These are phyloP conservation scores for Cladorrhinum samala DNA, from an alignment of 495 filamentous ascomycete species.

Conservation along the genomic window DNA sequence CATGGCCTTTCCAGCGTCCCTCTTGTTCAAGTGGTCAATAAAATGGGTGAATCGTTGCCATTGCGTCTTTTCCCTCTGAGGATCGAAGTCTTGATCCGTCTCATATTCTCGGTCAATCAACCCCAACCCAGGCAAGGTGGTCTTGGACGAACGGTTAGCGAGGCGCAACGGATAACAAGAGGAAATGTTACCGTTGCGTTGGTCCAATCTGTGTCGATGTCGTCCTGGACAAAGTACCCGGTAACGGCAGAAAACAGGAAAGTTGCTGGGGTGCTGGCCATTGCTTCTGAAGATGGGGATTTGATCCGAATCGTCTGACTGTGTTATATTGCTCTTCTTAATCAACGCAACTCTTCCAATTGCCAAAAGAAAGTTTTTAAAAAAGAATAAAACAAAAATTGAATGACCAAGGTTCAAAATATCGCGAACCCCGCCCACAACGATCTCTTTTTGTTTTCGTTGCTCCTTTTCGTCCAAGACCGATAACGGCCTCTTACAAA, in stretches of 20 bases:
- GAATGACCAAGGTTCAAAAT: too few relatives aligned
- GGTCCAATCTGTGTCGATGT: background rate
- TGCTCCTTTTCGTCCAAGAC: too few relatives aligned
- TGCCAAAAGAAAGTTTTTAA: too few relatives aligned
- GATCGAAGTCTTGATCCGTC: constrained; percentile 22
- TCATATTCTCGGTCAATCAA: constrained; percentile 25
- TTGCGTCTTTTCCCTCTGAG: constrained; percentile 10
- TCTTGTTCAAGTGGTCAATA: constrained; percentile 22
- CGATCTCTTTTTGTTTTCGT: too few relatives aligned
- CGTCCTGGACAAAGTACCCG: background rate
- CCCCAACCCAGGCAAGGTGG: constrained; percentile 25
- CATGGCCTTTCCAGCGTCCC: constrained; percentile 4
- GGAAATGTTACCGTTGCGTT: too few relatives aligned
- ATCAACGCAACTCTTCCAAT: too few relatives aligned
- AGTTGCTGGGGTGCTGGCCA: background rate
- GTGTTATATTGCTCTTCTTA: too few relatives aligned
- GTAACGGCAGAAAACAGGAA: background rate
- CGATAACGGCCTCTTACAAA: too few relatives aligned
- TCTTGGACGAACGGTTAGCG: too few relatives aligned
- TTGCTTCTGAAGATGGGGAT: background rate
- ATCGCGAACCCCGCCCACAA: too few relatives aligned
- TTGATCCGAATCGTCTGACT: too few relatives aligned
- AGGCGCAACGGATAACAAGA: background rate
- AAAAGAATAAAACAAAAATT: too few relatives aligned
- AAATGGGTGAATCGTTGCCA: constrained; percentile 31